phyloP scores from a whole-genome alignment of 768 basidiomycete species.

The Cystobasidium tubakii region DNA sequence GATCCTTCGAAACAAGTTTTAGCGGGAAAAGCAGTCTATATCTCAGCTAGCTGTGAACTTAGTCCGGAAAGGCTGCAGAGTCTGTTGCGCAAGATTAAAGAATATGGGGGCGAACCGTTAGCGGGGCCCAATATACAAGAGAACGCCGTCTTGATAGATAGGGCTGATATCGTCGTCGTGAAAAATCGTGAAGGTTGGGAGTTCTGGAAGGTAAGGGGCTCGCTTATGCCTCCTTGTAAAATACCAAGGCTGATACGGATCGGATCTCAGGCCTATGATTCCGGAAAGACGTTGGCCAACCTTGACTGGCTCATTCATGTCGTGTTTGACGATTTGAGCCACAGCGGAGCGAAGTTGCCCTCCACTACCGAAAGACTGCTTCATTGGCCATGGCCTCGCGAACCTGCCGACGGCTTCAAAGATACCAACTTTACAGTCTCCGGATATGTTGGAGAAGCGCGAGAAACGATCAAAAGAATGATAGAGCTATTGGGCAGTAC shows the following conservation, averaged over 20 bases:
- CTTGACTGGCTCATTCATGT: conserved; percentile 79
- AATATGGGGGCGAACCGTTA: conserved; percentile 56
- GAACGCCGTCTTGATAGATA: background rate
- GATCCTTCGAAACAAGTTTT: conserved; percentile 1
- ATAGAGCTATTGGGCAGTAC: conserved; percentile 68
- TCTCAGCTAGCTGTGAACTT: conserved; percentile 61
- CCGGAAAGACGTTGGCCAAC: conserved; percentile 64
- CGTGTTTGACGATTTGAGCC: conserved; percentile 51
- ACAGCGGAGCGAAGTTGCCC: conserved; percentile 10
- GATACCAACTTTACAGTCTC: conserved; percentile 70
- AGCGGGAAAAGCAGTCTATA: conserved; percentile 56
- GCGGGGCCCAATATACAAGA: conserved; percentile 11
- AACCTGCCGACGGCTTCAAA: conserved; percentile 59
- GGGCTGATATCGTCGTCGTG: conserved; percentile 70
- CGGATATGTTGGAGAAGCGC: conserved; percentile 77
- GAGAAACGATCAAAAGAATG: conserved; percentile 81
- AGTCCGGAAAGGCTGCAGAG: conserved; percentile 55
- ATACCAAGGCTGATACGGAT: background rate
- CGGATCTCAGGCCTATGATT: conserved; percentile 57
- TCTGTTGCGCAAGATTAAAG: conserved; percentile 59
- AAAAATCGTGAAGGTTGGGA: conserved; percentile 63
- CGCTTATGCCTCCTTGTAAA: background rate
- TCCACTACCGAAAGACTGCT: conserved; percentile 56
- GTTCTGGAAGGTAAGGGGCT: conserved; percentile 61
- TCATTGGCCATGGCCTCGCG: conserved; percentile 73